Evolutionary conservation across 2,329 filamentous ascomycete genomes (phyloP).

Genomic region (Penicillium decumbens): DNA sequence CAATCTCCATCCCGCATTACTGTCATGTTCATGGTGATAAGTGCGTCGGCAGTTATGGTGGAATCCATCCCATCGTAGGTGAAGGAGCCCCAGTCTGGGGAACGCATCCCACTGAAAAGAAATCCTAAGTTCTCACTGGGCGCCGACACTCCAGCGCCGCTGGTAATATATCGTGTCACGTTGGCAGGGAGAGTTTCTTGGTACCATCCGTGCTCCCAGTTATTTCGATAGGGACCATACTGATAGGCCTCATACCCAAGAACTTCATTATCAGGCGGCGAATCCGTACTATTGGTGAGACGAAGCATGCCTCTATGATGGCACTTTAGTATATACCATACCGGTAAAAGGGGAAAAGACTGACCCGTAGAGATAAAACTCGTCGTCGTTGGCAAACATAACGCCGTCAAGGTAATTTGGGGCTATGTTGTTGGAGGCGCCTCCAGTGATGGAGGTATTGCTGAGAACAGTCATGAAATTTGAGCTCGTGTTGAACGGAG

Average conservation of each 20-base stretch:
- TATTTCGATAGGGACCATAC: slow-evolving; percentile 49
- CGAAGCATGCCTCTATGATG: slow-evolving; percentile 44
- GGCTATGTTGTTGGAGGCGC: slow-evolving; percentile 19
- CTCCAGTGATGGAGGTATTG: slow-evolving; percentile 36
- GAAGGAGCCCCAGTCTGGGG: slow-evolving; percentile 50
- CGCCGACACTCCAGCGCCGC: slow-evolving; percentile 59
- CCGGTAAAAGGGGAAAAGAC: background rate
- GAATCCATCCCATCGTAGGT: slow-evolving; percentile 34
- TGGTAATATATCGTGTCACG: slow-evolving; percentile 60
- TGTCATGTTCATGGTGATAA: slow-evolving; percentile 60
- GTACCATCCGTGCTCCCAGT: slow-evolving; percentile 37
- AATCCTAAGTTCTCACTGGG: slow-evolving; percentile 68
- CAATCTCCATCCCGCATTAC: slow-evolving; percentile 51
- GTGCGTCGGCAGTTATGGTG: slow-evolving; percentile 47
- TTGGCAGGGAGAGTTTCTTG: slow-evolving; percentile 39
- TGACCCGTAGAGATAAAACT: slow-evolving; percentile 61
- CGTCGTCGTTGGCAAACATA: slow-evolving; percentile 60
- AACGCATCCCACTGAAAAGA: slow-evolving; percentile 63
- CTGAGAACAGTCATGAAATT: slow-evolving; percentile 11
- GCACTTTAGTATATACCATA: background rate
- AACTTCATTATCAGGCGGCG: slow-evolving; percentile 44
- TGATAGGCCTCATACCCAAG: slow-evolving; percentile 48
- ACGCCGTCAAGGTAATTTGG: slow-evolving; percentile 60
- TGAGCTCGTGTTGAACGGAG: slow-evolving; percentile 12
- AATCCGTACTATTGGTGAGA: slow-evolving; percentile 32